Evolutionary conservation across 345 rosid species (phyloP).

Genomic region (Gynandropsis gynandra): DNA sequence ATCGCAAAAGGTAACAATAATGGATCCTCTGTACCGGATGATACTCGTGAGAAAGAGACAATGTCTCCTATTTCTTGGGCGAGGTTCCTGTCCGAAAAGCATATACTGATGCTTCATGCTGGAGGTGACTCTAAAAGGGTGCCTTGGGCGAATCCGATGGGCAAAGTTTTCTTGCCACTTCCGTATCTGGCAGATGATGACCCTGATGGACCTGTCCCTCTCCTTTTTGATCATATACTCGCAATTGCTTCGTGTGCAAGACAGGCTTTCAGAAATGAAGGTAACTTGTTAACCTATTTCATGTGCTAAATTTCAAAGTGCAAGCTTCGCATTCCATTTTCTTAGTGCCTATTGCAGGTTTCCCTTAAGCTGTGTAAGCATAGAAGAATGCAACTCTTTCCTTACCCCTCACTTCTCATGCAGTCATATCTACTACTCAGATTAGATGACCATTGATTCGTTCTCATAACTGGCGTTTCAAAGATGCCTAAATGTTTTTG

Average conservation of each 20-base stretch:
- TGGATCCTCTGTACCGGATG: slow-evolving; percentile 21
- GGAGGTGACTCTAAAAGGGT: slow-evolving; percentile 99
- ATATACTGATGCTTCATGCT: slow-evolving; percentile 91
- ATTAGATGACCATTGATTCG: too few relatives aligned
- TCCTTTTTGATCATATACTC: slow-evolving; percentile 94
- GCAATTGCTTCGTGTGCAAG: slow-evolving; percentile 92
- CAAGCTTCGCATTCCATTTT: slow-evolving; percentile 4
- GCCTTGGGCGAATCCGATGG: slow-evolving; percentile 99
- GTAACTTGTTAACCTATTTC: slow-evolving; percentile 28
- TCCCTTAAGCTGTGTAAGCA: neutral
- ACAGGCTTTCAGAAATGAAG: slow-evolving; percentile 65
- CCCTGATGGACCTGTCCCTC: slow-evolving; percentile 90
- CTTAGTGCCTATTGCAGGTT: neutral
- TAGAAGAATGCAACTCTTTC: neutral
- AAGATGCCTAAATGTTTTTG: neutral
- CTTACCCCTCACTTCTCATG: neutral
- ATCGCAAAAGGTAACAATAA: slow-evolving; percentile 27
- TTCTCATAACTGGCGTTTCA: too few relatives aligned
- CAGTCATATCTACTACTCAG: too few relatives aligned
- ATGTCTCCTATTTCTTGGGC: slow-evolving; percentile 28
- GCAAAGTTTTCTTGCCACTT: slow-evolving; percentile 89
- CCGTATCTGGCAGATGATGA: slow-evolving; percentile 92
- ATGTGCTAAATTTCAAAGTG: slow-evolving; percentile 2
- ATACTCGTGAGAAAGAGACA: slow-evolving; percentile 13
- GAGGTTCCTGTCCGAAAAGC: slow-evolving; percentile 52